These are phyloP conservation scores for Pseudognaphalium luteoalbum DNA, from an alignment of 129 eudicot species.

Conservation along the genomic window DNA sequence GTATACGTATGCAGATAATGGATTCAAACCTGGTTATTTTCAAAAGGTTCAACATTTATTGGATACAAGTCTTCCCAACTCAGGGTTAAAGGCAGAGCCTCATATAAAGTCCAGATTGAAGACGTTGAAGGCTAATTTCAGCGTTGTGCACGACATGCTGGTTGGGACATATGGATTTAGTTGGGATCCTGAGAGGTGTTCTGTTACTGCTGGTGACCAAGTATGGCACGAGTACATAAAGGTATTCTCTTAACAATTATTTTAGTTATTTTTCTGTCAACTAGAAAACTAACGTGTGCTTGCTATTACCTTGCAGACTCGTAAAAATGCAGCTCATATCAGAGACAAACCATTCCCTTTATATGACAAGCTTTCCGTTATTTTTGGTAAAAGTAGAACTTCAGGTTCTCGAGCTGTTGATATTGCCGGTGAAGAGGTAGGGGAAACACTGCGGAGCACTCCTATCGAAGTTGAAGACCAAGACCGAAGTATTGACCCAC, in stretches of 20 bases:
- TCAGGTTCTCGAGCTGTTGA: constrained; percentile 11
- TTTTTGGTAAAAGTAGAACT: neutral
- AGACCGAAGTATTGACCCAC: neutral
- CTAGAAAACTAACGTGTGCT: neutral
- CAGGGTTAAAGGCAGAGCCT: constrained; percentile 8
- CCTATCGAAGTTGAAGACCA: constrained; percentile 9
- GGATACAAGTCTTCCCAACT: constrained; percentile 10
- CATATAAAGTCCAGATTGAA: constrained; percentile 13
- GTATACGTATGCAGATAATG: constrained; percentile 8
- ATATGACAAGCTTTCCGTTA: neutral
- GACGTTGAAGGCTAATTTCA: neutral
- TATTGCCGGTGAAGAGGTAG: neutral
- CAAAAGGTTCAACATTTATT: neutral
- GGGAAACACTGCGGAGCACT: neutral
- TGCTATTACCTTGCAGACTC: neutral
- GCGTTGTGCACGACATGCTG: neutral
- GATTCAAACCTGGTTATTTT: constrained; percentile 11
- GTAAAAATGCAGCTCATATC: constrained; percentile 3
- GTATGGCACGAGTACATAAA: constrained; percentile 3
- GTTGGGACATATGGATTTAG: neutral
- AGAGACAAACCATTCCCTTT: constrained; percentile 15
- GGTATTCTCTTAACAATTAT: neutral
- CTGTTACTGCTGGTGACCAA: constrained; percentile 8
- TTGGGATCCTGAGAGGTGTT: constrained; percentile 9
- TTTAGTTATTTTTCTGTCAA: neutral